Percentiles rank a stretch among this genome's conserved stretches.
Evolutionary conservation across 352 stramenopile species (phyloP).

Genomic region (Poterioochromonas sp.): DNA sequence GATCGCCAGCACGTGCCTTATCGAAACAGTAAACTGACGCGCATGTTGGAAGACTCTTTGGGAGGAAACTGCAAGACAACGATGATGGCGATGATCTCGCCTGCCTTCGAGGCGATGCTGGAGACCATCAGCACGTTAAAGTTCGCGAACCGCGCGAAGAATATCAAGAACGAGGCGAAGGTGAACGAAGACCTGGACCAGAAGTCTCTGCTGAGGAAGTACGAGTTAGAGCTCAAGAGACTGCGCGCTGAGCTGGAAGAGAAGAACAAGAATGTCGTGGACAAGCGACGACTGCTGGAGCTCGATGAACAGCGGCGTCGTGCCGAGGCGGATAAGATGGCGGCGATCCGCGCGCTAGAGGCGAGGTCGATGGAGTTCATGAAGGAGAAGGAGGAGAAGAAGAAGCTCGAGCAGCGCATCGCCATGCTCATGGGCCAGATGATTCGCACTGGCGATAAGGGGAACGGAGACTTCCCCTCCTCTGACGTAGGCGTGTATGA

Average conservation of each 20-base stretch:
- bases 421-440: constrained; percentile 79
- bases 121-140: constrained; percentile 84
- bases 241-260: constrained; percentile 79
- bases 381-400: constrained; percentile 88
- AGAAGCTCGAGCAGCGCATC: constrained; percentile 81
- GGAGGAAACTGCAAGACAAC: constrained; percentile 77
- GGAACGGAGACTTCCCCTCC: background rate
- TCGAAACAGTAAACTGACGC: constrained; percentile 76
- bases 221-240: constrained; percentile 84
- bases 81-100: constrained; percentile 90
- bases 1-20: constrained; percentile 70
- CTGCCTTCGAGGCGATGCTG: constrained; percentile 63
- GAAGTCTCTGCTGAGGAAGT: constrained; percentile 80
- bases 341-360: constrained; percentile 76
- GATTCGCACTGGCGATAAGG: constrained; percentile 49
- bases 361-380: constrained; percentile 79
- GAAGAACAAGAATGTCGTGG: constrained; percentile 77
- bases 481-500: constrained; percentile 34
- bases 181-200: constrained; percentile 85
- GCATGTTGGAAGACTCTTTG: constrained; percentile 60
- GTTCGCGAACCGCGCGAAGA: constrained; percentile 82
- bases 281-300: constrained; percentile 78
- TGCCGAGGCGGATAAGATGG: constrained; percentile 86
- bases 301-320: constrained; percentile 55
- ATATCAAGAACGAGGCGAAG: constrained; percentile 74